phyloP scores from a whole-genome alignment of 805 yeast genomes.

The Lachancea sp. region DNA sequence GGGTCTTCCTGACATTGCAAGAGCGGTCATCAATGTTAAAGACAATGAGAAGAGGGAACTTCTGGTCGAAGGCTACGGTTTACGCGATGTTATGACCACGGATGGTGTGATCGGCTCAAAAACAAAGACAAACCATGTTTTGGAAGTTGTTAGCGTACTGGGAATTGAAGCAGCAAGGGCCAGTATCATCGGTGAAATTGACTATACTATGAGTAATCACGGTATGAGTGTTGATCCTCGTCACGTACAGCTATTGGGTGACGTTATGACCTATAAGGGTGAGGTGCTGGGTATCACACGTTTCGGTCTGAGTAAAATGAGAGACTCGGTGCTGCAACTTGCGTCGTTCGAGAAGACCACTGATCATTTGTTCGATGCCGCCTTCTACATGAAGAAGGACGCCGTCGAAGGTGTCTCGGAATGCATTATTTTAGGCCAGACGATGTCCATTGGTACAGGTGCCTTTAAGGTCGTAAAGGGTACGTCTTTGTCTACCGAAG shows the following conservation, averaged over 20 bases:
- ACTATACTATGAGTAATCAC: constrained; percentile 96
- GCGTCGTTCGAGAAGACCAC: constrained; percentile 98
- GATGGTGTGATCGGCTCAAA: constrained; percentile 90
- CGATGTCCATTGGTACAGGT: constrained; percentile 97
- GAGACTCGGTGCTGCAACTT: constrained; percentile 93
- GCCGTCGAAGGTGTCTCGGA: constrained; percentile 96
- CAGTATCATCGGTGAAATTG: constrained; percentile 89
- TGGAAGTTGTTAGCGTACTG: constrained; percentile 80
- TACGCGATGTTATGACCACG: constrained; percentile 92
- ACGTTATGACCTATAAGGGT: constrained; percentile 98
- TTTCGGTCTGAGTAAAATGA: constrained; percentile 96
- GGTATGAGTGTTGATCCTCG: constrained; percentile 99
- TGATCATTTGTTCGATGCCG: constrained; percentile 96
- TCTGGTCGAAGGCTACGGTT: constrained; percentile 95
- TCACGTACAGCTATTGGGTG: constrained; percentile 94
- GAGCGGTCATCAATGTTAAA: constrained; percentile 93
- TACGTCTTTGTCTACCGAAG: constrained; percentile 40
- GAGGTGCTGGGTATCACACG: constrained; percentile 97
- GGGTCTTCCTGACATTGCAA: constrained; percentile 83
- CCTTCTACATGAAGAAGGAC: constrained; percentile 95
- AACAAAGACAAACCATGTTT: constrained; percentile 85
- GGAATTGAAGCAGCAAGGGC: constrained; percentile 98
- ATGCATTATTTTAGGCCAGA: constrained; percentile 94
- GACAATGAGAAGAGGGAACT: constrained; percentile 84
- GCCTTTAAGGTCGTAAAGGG: constrained; percentile 78